A percentile compares a stretch with the other conserved stretches of the same genome.
Conservation (phyloP, 2,329 filamentous ascomycete genomes). For the Curvularia spicifera region DNA sequence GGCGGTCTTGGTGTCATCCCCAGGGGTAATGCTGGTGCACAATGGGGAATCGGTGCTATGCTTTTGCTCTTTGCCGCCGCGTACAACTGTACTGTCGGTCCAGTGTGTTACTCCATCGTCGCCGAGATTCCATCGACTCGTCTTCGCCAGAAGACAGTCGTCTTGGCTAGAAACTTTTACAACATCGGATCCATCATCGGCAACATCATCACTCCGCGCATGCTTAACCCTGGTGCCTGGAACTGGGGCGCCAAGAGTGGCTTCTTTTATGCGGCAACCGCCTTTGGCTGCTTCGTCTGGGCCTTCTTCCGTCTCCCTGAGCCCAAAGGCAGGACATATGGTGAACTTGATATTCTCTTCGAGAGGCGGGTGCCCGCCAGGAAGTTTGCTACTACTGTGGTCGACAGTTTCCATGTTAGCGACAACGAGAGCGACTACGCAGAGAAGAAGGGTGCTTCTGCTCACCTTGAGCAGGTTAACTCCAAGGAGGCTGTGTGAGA, state of each 20-base stretch:
- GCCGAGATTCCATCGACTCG: slow-evolving; percentile 82
- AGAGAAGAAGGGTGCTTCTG: slow-evolving; percentile 34
- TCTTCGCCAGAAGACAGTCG: slow-evolving; percentile 89
- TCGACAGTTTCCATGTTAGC: slow-evolving; percentile 33
- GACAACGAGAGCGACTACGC: slow-evolving; percentile 27
- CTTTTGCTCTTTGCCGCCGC: slow-evolving; percentile 61
- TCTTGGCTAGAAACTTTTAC: slow-evolving; percentile 76
- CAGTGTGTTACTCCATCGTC: slow-evolving; percentile 87
- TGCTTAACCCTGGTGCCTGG: slow-evolving; percentile 47
- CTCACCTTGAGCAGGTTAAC: slow-evolving; percentile 36
- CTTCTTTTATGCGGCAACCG: slow-evolving; percentile 86
- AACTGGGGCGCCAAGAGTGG: slow-evolving; percentile 81
- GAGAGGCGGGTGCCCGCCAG: slow-evolving; percentile 56
- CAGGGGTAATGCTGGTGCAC: slow-evolving; percentile 54
- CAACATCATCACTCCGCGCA: slow-evolving; percentile 54
- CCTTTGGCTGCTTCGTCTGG: slow-evolving; percentile 79
- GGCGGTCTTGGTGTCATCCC: slow-evolving; percentile 74
- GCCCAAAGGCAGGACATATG: slow-evolving; percentile 78
- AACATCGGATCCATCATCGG: slow-evolving; percentile 82
- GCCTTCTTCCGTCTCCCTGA: slow-evolving; percentile 82
- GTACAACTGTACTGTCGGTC: slow-evolving; percentile 87
- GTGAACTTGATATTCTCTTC: slow-evolving; percentile 84
- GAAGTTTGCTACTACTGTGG: slow-evolving; percentile 39
- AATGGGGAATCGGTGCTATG: slow-evolving; percentile 47
- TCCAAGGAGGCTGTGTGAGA: slow-evolving; percentile 18